Conservation (phyloP, 208 protist species). For the Leishmania tarentolae region DNA sequence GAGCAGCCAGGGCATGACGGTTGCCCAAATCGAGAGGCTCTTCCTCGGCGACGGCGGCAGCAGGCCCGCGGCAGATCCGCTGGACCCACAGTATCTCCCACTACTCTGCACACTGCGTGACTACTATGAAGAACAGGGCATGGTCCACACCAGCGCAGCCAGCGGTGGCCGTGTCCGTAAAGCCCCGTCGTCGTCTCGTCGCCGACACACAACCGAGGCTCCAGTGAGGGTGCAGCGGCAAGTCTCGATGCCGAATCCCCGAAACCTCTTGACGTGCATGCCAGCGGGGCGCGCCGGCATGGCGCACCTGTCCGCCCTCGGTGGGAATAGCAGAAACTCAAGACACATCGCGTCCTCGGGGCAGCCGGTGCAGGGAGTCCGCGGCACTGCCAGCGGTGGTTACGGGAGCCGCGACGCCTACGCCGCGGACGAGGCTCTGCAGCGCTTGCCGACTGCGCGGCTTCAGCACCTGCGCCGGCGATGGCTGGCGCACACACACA, state of each 20-base stretch:
- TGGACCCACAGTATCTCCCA: conserved; percentile 68
- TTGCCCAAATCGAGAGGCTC: conserved; percentile 62
- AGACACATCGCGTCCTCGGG: background rate
- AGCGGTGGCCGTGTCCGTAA: background rate
- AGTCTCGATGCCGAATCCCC: background rate
- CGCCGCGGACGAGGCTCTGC: conserved; percentile 20
- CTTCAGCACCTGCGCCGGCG: conserved; percentile 59
- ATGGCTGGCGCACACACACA: conserved; percentile 46
- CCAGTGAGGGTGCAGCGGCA: background rate
- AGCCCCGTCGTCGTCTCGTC: background rate
- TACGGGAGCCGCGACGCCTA: conserved; percentile 5
- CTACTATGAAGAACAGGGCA: conserved; percentile 57
- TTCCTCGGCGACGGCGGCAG: conserved; percentile 44
- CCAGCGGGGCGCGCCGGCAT: background rate
- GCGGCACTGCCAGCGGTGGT: background rate
- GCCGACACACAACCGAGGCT: background rate
- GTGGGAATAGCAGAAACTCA: background rate
- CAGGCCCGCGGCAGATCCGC: conserved; percentile 46
- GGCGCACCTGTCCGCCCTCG: background rate
- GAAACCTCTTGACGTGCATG: background rate
- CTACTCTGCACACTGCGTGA: conserved; percentile 51
- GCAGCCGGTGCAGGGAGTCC: background rate
- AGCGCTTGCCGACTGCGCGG: conserved; percentile 32
- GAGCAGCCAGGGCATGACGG: conserved; percentile 48
- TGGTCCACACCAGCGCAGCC: background rate